Evolutionary conservation across 768 basidiomycete genomes (phyloP), one percentile per base, ranked within the genome.

Genomic region (Termitomyces sp.): DNA sequence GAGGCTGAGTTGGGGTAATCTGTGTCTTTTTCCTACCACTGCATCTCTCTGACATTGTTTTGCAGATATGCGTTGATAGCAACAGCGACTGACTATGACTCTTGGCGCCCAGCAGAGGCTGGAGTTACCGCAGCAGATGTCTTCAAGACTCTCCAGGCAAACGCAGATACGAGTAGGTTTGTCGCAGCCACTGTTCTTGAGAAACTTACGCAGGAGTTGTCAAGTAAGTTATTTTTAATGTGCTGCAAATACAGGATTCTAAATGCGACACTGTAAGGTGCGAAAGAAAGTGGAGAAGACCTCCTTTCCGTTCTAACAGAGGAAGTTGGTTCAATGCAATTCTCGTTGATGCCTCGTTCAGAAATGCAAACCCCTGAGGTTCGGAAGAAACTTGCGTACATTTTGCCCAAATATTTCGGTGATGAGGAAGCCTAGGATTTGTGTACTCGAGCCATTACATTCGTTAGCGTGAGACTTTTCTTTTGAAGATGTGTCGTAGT

Each of bases 21-120:
- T 9, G 8, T 27, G 0, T 21, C 40, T 55, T 47, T 32, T 25
- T 51, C 40, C 34, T 45, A 8, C 32, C 39, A 9, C 19, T 4
- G 44, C 35, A 32, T 28, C 19, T 48, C n/a, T n/a, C 19, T 19
- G 27, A 34, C 8, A n/a, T 50, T 21, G 25, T 17, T 28, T 5
- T 58, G 0, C 66, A 98, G 95, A 66, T 98, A 98, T 68, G 93
- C 90, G 0, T 81, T 98, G 55, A 86, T 98, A 59, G 93, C 89
- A 17, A 91, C 89, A 1, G 80, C 88, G 23, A 98, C 96, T 3
- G 95, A 98, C 74, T 98, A 96, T 70, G 96, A 98, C 71, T 88
- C 94, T 2, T 99, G 95, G 95, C 76, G 95, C 32, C 84, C 85
- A 4, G 79, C 87, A 34, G 81, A 85, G 28, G 88, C 82, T 11